These are phyloP conservation scores for Malassezia dermatis DNA, from an alignment of 1,284 basidiomycete genomes.

Conservation along the genomic window DNA sequence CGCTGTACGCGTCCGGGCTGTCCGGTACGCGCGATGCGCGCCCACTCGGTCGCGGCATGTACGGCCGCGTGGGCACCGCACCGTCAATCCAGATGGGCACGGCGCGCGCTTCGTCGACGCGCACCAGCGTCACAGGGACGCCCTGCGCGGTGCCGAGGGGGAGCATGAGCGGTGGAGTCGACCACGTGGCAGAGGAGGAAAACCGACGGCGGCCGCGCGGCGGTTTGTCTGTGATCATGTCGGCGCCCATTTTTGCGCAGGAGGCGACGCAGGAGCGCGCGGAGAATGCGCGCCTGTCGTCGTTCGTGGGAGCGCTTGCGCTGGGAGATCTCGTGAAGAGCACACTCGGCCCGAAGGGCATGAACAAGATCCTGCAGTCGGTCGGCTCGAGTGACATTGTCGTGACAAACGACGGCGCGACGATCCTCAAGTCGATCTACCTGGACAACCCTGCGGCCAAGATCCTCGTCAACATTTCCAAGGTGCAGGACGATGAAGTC, in stretches of 20 bases:
- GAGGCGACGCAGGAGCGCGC: constrained; percentile 89
- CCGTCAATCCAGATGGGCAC: neutral
- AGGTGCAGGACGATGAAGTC: constrained; percentile 98
- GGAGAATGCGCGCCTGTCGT: constrained; percentile 93
- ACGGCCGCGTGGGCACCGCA: neutral
- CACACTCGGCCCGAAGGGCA: constrained; percentile 88
- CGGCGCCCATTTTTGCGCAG: constrained; percentile 44
- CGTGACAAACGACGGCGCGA: constrained; percentile 97
- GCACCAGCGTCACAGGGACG: constrained; percentile 1
- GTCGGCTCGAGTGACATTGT: constrained; percentile 81
- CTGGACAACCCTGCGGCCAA: constrained; percentile 98
- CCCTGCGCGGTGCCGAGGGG: neutral
- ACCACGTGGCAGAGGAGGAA: neutral
- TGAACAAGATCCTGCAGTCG: constrained; percentile 92
- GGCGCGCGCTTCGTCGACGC: neutral
- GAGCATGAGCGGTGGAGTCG: neutral
- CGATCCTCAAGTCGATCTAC: constrained; percentile 91
- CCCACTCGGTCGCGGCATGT: neutral
- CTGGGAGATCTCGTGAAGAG: constrained; percentile 96
- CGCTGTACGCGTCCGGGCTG: neutral
- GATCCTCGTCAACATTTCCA: constrained; percentile 99
- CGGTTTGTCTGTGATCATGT: constrained; percentile 23
- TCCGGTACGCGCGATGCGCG: neutral
- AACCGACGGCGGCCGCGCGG: neutral
- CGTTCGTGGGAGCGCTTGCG: constrained; percentile 91